These are phyloP conservation scores for Russula vinacea DNA, from an alignment of 768 basidiomycete genomes.

Conservation along the genomic window DNA sequence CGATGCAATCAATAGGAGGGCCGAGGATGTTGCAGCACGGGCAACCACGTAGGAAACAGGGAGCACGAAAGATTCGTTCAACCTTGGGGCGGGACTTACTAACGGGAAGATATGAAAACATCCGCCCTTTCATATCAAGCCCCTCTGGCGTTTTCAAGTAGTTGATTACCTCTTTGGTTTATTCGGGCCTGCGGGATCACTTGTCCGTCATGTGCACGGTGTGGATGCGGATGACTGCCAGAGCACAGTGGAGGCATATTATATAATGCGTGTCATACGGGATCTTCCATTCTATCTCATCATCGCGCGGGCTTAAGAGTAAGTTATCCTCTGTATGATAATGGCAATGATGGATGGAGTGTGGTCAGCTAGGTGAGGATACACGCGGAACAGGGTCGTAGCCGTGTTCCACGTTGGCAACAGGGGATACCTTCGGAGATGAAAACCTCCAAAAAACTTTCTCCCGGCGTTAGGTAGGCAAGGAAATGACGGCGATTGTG, in stretches of 20 bases:
- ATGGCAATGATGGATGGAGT: background rate
- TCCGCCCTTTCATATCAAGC: conserved; percentile 6
- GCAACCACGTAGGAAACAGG: background rate
- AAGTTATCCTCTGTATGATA: background rate
- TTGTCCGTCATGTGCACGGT: background rate
- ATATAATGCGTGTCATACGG: conserved; percentile 4
- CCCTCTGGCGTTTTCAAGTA: background rate
- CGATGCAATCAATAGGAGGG: background rate
- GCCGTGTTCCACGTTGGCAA: background rate
- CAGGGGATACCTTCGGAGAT: conserved; percentile 20
- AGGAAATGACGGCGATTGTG: conserved; percentile 17
- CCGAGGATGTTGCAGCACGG: background rate
- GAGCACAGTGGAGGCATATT: background rate
- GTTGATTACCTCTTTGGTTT: conserved; percentile 8
- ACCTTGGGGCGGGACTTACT: conserved; percentile 12
- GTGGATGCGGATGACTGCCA: conserved; percentile 7
- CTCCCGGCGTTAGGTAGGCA: conserved; percentile 17
- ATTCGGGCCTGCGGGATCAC: background rate
- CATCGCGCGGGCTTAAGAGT: background rate
- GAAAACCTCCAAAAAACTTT: conserved; percentile 8
- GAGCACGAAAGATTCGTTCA: background rate
- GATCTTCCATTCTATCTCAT: conserved; percentile 3
- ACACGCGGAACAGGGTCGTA: conserved; percentile 8
- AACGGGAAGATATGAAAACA: background rate
- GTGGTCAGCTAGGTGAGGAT: conserved; percentile 8